Conservation (phyloP, 1,284 basidiomycete genomes). For the Rhodotorula glutinis region DNA sequence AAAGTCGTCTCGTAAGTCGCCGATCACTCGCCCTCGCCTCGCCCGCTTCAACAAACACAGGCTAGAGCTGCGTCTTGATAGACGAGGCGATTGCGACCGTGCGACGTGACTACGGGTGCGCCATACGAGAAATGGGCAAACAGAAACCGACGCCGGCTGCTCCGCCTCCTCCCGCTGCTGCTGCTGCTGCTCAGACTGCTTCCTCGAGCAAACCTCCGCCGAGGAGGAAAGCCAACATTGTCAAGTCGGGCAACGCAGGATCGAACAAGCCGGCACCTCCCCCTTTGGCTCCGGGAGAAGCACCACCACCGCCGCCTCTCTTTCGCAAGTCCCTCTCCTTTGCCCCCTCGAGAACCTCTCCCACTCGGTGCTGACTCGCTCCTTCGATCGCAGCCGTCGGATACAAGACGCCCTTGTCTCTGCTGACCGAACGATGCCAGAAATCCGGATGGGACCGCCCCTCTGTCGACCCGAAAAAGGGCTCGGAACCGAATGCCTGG, state of each 20-base stretch:
- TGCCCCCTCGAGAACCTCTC: no score
- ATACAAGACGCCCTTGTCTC: constrained; percentile 71
- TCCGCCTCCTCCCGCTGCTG: constrained; percentile 1
- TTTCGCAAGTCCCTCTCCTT: constrained; percentile 53
- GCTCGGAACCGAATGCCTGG: constrained; percentile 54
- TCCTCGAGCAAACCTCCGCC: not conserved
- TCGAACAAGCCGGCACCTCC: constrained; percentile 60
- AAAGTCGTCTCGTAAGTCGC: no score
- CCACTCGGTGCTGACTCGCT: not conserved
- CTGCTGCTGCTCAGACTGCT: not conserved
- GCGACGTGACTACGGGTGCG: no score
- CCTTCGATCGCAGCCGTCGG: constrained; percentile 54
- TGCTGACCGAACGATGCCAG: constrained; percentile 71
- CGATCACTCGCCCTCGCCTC: no score
- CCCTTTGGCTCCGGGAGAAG: constrained; percentile 37
- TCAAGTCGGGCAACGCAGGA: constrained; percentile 80
- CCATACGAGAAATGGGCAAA: constrained; percentile 1
- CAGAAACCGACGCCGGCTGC: not conserved
- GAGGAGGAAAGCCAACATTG: constrained; percentile 53
- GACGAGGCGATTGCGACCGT: no score
- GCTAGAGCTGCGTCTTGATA: no score
- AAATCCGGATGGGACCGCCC: constrained; percentile 82
- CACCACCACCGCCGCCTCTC: constrained; percentile 53
- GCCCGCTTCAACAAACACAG: no score
- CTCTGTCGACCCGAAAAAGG: constrained; percentile 64